Evolutionary conservation across 495 filamentous ascomycete genomes (phyloP).

Genomic region (Talaromyces ruber): DNA sequence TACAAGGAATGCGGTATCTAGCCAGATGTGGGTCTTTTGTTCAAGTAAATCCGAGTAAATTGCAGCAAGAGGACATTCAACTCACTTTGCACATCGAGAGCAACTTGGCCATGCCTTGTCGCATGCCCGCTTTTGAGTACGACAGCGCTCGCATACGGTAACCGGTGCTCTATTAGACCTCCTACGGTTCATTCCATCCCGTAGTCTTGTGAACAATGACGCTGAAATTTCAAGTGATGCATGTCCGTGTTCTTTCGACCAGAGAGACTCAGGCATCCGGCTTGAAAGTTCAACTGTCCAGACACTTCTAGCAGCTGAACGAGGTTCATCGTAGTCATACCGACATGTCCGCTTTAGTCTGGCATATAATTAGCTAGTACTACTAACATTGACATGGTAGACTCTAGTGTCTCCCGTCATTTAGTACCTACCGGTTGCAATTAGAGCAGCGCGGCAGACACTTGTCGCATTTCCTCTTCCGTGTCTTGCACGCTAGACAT

Average conservation of each 20-base stretch:
- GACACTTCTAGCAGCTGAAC: neutral
- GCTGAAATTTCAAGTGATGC: neutral
- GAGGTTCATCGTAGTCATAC: neutral
- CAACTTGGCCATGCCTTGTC: conserved; percentile 1
- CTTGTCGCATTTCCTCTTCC: conserved; percentile 2
- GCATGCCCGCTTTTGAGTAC: conserved; percentile 1
- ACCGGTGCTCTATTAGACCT: neutral
- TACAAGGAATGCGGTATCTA: neutral
- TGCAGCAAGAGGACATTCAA: neutral
- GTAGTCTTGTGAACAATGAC: neutral
- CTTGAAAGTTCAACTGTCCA: neutral
- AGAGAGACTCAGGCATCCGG: neutral
- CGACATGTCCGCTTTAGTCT: neutral
- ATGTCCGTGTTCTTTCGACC: neutral
- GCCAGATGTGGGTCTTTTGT: neutral
- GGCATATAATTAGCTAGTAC: neutral
- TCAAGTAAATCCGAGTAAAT: neutral
- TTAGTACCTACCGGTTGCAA: neutral
- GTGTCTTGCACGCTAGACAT: neutral
- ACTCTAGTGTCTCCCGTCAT: neutral
- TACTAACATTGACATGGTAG: neutral
- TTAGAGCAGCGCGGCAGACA: neutral
- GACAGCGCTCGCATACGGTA: conserved; percentile 3
- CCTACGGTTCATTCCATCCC: neutral
- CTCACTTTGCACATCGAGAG: neutral